These are phyloP conservation scores for Brettanomyces nanus DNA, from an alignment of 805 yeast species.

Conservation along the genomic window DNA sequence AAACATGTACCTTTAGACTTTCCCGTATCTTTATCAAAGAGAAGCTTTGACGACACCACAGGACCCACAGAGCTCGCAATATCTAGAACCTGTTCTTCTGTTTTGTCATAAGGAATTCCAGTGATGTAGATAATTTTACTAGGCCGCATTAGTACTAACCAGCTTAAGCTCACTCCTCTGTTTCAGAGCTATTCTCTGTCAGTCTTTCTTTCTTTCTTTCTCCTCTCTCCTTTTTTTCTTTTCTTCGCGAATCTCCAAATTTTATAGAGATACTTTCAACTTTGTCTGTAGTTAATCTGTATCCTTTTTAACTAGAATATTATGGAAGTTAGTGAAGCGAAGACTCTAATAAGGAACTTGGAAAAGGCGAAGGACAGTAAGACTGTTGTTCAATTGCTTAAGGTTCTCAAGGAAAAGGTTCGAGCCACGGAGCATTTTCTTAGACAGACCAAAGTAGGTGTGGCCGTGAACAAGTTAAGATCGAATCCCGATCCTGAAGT, in stretches of 20 bases:
- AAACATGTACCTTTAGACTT: constrained; percentile 89
- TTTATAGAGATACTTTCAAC: too few species aligned
- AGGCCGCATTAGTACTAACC: too few species aligned
- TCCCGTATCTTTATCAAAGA: constrained; percentile 85
- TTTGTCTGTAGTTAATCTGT: too few species aligned
- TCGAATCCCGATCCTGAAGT: constrained; percentile 61
- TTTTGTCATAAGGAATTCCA: constrained; percentile 84
- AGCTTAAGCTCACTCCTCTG: background rate
- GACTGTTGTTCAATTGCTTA: constrained; percentile 58
- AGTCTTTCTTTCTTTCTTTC: too few species aligned
- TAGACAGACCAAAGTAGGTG: constrained; percentile 95
- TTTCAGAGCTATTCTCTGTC: too few species aligned
- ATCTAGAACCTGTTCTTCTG: constrained; percentile 85
- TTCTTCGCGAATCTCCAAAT: too few species aligned
- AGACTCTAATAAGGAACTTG: constrained; percentile 57
- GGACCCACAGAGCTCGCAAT: constrained; percentile 87
- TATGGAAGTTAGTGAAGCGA: constrained; percentile 72
- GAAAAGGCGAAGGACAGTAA: constrained; percentile 65
- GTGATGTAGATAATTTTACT: constrained; percentile 63
- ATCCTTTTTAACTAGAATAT: too few species aligned
- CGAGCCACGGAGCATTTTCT: constrained; percentile 78
- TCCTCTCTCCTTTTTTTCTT: too few species aligned
- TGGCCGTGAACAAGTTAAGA: constrained; percentile 85
- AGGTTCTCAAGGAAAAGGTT: constrained; percentile 59
- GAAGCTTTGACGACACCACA: constrained; percentile 60